These are phyloP conservation scores for Aristolochia californica DNA, from an alignment of 164 flowering plant species.

Conservation along the genomic window DNA sequence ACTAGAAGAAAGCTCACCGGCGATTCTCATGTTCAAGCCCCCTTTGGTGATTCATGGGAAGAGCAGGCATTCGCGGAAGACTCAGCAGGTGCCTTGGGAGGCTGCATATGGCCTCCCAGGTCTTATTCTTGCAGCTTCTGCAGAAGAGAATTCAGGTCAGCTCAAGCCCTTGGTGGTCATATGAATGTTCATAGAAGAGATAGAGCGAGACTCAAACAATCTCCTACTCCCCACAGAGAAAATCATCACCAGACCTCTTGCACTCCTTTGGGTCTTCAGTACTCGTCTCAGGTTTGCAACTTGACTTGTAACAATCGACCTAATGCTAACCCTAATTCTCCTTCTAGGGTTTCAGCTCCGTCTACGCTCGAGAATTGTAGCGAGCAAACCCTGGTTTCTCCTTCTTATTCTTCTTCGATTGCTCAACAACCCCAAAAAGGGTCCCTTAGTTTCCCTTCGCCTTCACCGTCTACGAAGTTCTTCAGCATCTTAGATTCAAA, in stretches of 20 bases:
- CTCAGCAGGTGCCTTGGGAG: slow-evolving; percentile 65
- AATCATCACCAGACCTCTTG: slow-evolving; percentile 15
- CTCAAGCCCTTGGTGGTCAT: slow-evolving; percentile 95
- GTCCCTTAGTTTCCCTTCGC: slow-evolving; percentile 14
- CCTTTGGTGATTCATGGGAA: slow-evolving; percentile 63
- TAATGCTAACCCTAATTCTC: slow-evolving; percentile 19
- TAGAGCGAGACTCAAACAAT: slow-evolving; percentile 68
- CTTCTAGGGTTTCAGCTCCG: slow-evolving; percentile 35
- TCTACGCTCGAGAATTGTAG: slow-evolving; percentile 10
- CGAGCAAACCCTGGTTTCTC: slow-evolving; percentile 11
- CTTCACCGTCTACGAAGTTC: slow-evolving; percentile 13
- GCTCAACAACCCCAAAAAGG: slow-evolving; percentile 12
- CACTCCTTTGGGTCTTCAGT: slow-evolving; percentile 16
- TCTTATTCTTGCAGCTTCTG: slow-evolving; percentile 85
- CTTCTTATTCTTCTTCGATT: slow-evolving; percentile 20
- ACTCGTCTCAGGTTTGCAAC: slow-evolving; percentile 26
- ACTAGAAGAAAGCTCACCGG: slow-evolving; percentile 26
- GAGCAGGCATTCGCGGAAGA: slow-evolving; percentile 92
- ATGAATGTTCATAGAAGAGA: slow-evolving; percentile 93
- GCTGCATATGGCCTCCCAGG: slow-evolving; percentile 87
- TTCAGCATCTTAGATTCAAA: slow-evolving; percentile 12
- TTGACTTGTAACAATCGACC: slow-evolving; percentile 37
- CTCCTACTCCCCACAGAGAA: slow-evolving; percentile 21
- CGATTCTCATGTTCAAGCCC: slow-evolving; percentile 16
- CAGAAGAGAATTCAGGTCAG: slow-evolving; percentile 78